Base-by-base conservation (phyloP, 164 flowering plant genomes). In the Berberis thunbergii region DNA sequence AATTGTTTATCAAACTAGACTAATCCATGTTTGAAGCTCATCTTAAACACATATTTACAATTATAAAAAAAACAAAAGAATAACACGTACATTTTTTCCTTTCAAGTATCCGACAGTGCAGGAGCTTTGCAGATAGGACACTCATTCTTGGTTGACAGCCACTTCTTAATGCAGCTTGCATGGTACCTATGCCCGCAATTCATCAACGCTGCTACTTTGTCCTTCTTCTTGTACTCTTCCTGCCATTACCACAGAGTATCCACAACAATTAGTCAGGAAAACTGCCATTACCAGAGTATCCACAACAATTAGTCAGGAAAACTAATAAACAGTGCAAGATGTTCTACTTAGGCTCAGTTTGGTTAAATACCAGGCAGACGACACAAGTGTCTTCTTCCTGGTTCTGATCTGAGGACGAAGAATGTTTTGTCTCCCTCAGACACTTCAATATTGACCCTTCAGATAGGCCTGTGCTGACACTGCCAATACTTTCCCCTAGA, bases 101-200 rank as follows among this genome's bases (percentile, higher is more conserved):
- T 54, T 53, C 39, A 60, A 49, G 43, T 43, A 54, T 78, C 83
- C 38, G 64, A 57, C 60, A 76, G n/a, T 26, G 73, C 91, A 59
- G 86, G 62, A 54, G 72, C 78, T 74, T 83, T 86, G 82, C 91
- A 86, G 64, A 86, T 80, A 1, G 91, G 91, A 55, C 91, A 86
- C 3, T 68, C 60, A 59, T 82, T 86, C 83, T 86, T 86, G 79
- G 84, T 82, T 2, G 75, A 75, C 59, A 86, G 60, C 91, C 91
- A 86, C 63, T 84, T 79, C 70, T 74, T 77, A 61, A 86, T 77
- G 74, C 91, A 86, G 49, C 48, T 61, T 2, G 61, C 80, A 65
- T 86, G 91, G 68, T 79, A 86, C 52, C 74, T 78, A 57, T 86
- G 91, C 12, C 81, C 75, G 49, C 91, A 86, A 38, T 64, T 61